These are phyloP conservation scores for Pseudopithomyces chartarum DNA, from an alignment of 2,329 filamentous ascomycete genomes.

Conservation along the genomic window DNA sequence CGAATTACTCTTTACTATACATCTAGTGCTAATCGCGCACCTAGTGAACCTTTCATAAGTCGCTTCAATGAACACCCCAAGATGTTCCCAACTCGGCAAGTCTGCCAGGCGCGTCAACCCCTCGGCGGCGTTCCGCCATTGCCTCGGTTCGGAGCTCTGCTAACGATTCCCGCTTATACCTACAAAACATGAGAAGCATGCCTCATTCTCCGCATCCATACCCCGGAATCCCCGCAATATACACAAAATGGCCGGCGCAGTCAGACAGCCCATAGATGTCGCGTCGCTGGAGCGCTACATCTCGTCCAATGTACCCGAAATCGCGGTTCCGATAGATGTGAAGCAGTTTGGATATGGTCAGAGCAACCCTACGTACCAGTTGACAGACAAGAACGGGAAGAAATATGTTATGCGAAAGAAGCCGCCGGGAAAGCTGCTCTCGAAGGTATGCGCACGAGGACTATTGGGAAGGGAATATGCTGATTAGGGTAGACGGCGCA, in stretches of 20 bases:
- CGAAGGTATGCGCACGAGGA: conserved; percentile 44
- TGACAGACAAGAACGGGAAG: conserved; percentile 71
- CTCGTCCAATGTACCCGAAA: conserved; percentile 75
- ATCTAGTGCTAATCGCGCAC: no score
- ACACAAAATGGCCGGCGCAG: conserved; percentile 74
- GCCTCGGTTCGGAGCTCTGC: conserved; percentile 5
- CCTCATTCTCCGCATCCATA: conserved; percentile 1
- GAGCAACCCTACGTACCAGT: conserved; percentile 94
- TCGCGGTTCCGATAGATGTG: conserved; percentile 80
- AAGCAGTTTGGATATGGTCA: conserved; percentile 99
- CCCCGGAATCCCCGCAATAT: conserved; percentile 4
- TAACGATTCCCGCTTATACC: conserved; percentile 4
- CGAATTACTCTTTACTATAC: no score
- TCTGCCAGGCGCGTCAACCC: not conserved
- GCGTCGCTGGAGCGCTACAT: conserved; percentile 80
- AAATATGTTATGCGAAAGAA: conserved; percentile 96
- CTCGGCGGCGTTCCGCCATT: not conserved
- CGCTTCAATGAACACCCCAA: no score
- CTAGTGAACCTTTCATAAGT: no score
- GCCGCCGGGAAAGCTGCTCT: conserved; percentile 90
- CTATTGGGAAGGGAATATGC: not conserved
- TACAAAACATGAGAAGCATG: conserved; percentile 22
- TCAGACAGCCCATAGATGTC: conserved; percentile 90
- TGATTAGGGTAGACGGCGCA: conserved; percentile 74
- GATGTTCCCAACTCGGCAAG: not conserved